Base-by-base conservation (phyloP, 1,284 basidiomycete genomes). In the Afroboletus lepidellus region DNA sequence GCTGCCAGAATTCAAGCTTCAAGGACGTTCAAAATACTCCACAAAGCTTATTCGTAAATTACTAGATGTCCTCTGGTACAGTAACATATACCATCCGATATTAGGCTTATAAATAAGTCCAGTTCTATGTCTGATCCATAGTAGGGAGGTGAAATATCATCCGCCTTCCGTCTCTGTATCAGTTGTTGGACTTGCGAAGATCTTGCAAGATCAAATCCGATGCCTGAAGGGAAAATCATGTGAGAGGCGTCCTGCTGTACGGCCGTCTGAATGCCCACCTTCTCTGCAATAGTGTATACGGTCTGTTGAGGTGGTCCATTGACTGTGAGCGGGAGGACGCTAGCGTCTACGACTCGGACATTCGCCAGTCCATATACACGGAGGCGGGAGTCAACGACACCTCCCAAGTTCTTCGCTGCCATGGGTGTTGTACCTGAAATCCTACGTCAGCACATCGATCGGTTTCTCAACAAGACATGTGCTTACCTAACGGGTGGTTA, bases 251-350 rank as follows among this genome's bases (percentile, higher is more conserved):
- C 9, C 34, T 21, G 12, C 23, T 24, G 9, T 12, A 3, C 12
- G 23, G 11, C 21, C 12, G 21, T 23, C 36, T 7, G 15, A 27
- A 41, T 5, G 18, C 39, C 20, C 24, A 42, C 50, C 15, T 37
- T 52, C 21, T 53, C 41, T 25, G 41, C 39, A n/a, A 52, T 33
- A 13, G 48, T 12, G 27, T 52, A 52, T 8, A 52, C 48, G 5
- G 49, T 52, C 15, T 42, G 49, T 38, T 52, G 51, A 32, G 50
- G 50, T 0, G 50, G 15, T 16, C 7, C 34, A 15, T 39, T 20
- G 5, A 53, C 7, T 3, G 50, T 32, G 15, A 38, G 33, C 5
- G 50, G 39, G 2, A 51, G 33, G 25, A 51, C 21, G 8, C 48
- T 21, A 32, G 39, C 50, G 8, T 39, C 38, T 8, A 39, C 38